A percentile compares a stretch with the other conserved stretches of the same genome.
These are phyloP conservation scores for Vigna mungo DNA, from an alignment of 306 rosid species.

Conservation along the genomic window DNA sequence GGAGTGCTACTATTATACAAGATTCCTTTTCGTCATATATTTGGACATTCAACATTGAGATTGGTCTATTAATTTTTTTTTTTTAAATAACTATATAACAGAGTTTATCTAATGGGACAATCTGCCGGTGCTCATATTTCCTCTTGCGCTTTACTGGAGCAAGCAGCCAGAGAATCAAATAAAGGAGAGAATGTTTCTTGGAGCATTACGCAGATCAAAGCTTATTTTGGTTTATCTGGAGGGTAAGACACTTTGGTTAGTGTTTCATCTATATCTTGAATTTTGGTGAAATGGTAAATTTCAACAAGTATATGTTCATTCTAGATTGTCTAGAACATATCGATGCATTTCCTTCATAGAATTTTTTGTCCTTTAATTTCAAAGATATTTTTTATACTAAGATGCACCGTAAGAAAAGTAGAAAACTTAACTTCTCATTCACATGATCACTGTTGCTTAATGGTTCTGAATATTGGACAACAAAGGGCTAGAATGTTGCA, in stretches of 20 bases:
- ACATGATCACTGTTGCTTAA: not conserved
- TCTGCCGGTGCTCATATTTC: slow-evolving; percentile 98
- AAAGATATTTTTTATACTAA: not conserved
- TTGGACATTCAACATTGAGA: slow-evolving; percentile 32
- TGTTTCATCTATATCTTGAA: slow-evolving; percentile 27
- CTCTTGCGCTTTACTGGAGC: slow-evolving; percentile 83
- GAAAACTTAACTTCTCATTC: not conserved
- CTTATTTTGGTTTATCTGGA: slow-evolving; percentile 96
- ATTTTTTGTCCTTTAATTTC: not conserved
- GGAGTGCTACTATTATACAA: slow-evolving; percentile 37
- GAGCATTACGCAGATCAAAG: slow-evolving; percentile 75
- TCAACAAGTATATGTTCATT: slow-evolving; percentile 22
- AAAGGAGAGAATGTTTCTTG: slow-evolving; percentile 60
- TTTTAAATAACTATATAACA: slow-evolving; percentile 42
- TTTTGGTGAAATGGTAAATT: slow-evolving; percentile 30
- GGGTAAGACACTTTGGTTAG: slow-evolving; percentile 62
- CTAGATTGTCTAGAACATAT: slow-evolving; percentile 21
- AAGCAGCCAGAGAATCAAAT: slow-evolving; percentile 68
- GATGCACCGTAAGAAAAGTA: not conserved
- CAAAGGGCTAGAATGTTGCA: not conserved
- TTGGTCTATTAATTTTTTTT: slow-evolving; percentile 31
- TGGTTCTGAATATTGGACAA: not conserved
- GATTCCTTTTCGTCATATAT: slow-evolving; percentile 35
- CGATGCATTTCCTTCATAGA: not conserved
- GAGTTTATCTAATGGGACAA: slow-evolving; percentile 98